Evolutionary conservation across 1,284 basidiomycete species (phyloP), one percentile per base, ranked within the genome.

Genomic region (Anthracocystis panici-leucophaei): DNA sequence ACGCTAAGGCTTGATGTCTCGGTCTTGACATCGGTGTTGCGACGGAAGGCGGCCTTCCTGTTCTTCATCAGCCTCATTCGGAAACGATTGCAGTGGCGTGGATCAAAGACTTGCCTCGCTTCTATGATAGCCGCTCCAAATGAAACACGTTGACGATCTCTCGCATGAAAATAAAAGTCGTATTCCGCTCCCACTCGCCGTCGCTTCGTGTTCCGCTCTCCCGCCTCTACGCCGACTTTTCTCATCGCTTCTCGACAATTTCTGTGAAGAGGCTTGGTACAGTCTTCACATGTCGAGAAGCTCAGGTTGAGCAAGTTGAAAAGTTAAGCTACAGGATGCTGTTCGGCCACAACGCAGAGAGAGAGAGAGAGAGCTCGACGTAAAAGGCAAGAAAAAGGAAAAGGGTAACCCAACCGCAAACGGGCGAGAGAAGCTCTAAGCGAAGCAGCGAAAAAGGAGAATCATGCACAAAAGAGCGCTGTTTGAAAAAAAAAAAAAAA

Each of bases 71-170:
- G 35, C 35, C 35, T 38, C 35, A 38, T 38, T 38, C 35, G 35
- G 35, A 38, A 38, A 14, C 31, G 35, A 38, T 38, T 33, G 46
- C 16, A 48, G 27, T 29, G 27, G 18, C 46, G 14, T 38, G 35
- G 35, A 12, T 38, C 35, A 16, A 16, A 38, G 14, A 14, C 35
- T 38, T 16, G 35, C 12, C 12, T 38, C 35, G 35, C 35, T 11
- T 27, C 9, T 27, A 27, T 27, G 27, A 27, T 27, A 21, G 44
- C 16, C 16, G 25, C 48, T 49, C 10, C 48, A 12, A 38, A 18
- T 31, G 48, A 49, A 20, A 49, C 48, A 49, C n/a, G 48, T 49
- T 49, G 48, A 49, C 48, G 48, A 49, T 49, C 48, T 29, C 12
- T 31, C 29, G 48, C 48, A 49, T 31, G 6, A 18, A 46, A 46